These are phyloP conservation scores for Aureococcus anophagefferens DNA, from an alignment of 108 stramenopile genomes.

Conservation along the genomic window DNA sequence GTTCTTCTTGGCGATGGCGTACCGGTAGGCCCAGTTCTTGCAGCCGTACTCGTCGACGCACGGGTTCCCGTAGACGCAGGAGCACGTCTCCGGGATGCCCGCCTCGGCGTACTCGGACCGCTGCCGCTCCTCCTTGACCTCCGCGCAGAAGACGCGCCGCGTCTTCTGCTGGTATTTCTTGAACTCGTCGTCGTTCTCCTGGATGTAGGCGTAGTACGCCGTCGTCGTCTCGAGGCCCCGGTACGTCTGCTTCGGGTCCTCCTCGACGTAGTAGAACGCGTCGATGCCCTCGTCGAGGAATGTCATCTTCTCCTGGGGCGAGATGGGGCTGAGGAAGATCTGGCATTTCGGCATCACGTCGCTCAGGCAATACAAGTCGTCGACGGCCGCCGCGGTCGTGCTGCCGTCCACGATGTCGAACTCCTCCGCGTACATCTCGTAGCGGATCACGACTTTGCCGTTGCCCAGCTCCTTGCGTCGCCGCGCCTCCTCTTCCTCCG, in stretches of 20 bases:
- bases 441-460: conserved; percentile 26
- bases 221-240: too few species aligned
- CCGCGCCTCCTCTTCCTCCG: not conserved
- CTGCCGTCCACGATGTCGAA: conserved; percentile 25
- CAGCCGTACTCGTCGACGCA: conserved; percentile 22
- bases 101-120: not conserved
- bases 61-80: conserved; percentile 19
- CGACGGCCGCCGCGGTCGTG: conserved; percentile 16
- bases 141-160: too few species aligned
- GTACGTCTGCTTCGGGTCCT: too few species aligned
- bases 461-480: too few species aligned
- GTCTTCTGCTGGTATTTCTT: too few species aligned
- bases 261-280: too few species aligned
- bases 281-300: too few species aligned
- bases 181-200: too few species aligned
- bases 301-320: conserved; percentile 4
- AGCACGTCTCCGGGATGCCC: conserved; percentile 6
- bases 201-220: too few species aligned
- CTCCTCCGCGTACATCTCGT: conserved; percentile 36
- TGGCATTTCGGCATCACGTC: conserved; percentile 35
- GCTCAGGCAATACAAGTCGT: conserved; percentile 30
- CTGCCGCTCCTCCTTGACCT: too few species aligned
- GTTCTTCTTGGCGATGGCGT: conserved; percentile 13
- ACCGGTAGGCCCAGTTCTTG: conserved; percentile 11
- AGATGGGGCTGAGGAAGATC: conserved; percentile 20